These are phyloP conservation scores for Aspergillus sojae DNA, from an alignment of 2,329 filamentous ascomycete genomes.

Conservation along the genomic window DNA sequence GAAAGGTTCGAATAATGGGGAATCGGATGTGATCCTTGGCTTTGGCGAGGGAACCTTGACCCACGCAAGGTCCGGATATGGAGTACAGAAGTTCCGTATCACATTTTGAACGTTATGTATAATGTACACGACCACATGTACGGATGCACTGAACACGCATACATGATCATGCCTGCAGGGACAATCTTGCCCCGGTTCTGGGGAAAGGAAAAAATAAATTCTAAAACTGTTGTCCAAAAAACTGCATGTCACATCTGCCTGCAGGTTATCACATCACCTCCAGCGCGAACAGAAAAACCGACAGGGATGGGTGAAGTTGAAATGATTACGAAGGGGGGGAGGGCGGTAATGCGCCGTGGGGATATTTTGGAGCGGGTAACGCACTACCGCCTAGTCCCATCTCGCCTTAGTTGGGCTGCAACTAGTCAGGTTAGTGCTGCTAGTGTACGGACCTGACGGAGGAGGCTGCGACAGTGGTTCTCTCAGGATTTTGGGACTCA, in stretches of 20 bases:
- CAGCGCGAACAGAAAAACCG: background rate
- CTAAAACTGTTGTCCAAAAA: background rate
- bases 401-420: conserved; percentile 11
- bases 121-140: conserved; percentile 1
- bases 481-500: conserved; percentile 7
- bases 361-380: background rate
- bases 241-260: conserved; percentile 4
- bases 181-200: background rate
- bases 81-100: conserved; percentile 1
- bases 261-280: conserved; percentile 4
- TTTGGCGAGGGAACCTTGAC: background rate
- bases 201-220: background rate
- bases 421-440: conserved; percentile 17
- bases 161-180: background rate
- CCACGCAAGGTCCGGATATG: conserved; percentile 1
- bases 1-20: conserved; percentile 33
- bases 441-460: conserved; percentile 20
- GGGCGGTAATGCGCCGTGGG: background rate
- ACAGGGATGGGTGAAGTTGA: background rate
- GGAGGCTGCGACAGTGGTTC: conserved; percentile 16
- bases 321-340: background rate
- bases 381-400: background rate
- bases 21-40: conserved; percentile 7
- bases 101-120: background rate
- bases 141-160: conserved; percentile 1